Conservation (phyloP, 116 monocot species). For the Trichopus zeylanicus region DNA sequence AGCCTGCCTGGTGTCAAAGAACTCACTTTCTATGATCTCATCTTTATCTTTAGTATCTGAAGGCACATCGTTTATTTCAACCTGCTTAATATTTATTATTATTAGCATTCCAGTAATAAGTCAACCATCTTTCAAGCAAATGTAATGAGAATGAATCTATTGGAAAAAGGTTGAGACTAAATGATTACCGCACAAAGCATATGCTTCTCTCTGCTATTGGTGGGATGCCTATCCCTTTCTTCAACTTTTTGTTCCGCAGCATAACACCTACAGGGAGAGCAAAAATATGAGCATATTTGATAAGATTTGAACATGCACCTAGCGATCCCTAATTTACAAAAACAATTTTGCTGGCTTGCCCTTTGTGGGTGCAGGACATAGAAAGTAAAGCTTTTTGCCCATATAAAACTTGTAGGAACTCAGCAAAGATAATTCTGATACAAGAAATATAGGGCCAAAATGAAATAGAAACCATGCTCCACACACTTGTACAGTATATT, state of each 20-base stretch:
- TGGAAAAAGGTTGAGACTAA: neutral
- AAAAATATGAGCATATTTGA: neutral
- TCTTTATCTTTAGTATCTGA: constrained; percentile 82
- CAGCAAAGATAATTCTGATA: too few relatives aligned
- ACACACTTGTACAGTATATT: too few relatives aligned
- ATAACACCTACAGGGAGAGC: constrained; percentile 48
- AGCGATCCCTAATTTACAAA: too few relatives aligned
- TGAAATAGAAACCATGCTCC: too few relatives aligned
- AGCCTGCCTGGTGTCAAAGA: constrained; percentile 90
- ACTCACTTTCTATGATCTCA: constrained; percentile 83
- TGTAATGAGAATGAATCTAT: neutral
- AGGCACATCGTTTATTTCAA: constrained; percentile 58
- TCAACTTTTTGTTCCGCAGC: constrained; percentile 62
- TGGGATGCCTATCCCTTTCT: constrained; percentile 77
- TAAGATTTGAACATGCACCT: neutral
- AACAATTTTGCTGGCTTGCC: too few relatives aligned
- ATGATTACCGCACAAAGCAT: constrained; percentile 49
- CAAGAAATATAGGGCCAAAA: too few relatives aligned
- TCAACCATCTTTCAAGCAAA: neutral
- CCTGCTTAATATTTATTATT: constrained; percentile 27
- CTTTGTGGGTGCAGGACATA: too few relatives aligned
- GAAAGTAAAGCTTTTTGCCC: too few relatives aligned
- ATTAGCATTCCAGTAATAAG: neutral
- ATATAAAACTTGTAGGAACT: too few relatives aligned
- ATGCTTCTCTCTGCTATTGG: constrained; percentile 60